Percentiles rank a stretch among this genome's conserved stretches.
These are phyloP conservation scores for Spizellomyces punctatus DNA, from an alignment of 192 early-diverging fungal species.

Conservation along the genomic window DNA sequence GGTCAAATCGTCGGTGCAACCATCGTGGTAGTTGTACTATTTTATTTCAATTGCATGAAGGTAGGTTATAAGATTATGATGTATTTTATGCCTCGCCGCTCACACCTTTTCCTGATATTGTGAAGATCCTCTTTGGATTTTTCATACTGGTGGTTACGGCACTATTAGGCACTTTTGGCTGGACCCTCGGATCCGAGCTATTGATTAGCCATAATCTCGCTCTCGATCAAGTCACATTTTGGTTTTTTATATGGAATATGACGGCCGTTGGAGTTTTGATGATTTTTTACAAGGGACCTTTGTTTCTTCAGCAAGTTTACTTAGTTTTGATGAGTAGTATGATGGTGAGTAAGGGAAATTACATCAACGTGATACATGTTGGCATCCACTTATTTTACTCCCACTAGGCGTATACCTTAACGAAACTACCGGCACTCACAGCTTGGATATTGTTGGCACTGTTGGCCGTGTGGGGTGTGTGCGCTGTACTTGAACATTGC, in stretches of 20 bases:
- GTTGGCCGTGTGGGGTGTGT: constrained; percentile 79
- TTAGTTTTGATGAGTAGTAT: constrained; percentile 76
- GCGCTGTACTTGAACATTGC: background rate
- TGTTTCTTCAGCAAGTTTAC: constrained; percentile 76
- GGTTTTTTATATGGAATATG: constrained; percentile 82
- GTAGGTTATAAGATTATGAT: constrained; percentile 30
- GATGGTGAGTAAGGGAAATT: constrained; percentile 59
- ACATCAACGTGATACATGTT: background rate
- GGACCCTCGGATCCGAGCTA: constrained; percentile 53
- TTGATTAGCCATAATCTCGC: constrained; percentile 50
- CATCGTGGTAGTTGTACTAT: constrained; percentile 72
- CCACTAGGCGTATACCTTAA: constrained; percentile 70
- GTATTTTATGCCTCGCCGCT: background rate
- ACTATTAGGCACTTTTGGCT: constrained; percentile 79
- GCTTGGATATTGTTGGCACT: constrained; percentile 83
- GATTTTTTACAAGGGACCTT: constrained; percentile 84
- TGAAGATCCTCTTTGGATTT: constrained; percentile 69
- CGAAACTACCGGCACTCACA: constrained; percentile 69
- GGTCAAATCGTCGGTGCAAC: constrained; percentile 80
- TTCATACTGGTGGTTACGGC: constrained; percentile 72
- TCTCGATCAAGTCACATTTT: constrained; percentile 73
- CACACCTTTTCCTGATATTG: background rate
- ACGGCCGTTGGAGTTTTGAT: constrained; percentile 64
- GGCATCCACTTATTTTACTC: background rate
- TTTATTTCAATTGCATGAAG: constrained; percentile 78